Evolutionary conservation across 106 monocot genomes (phyloP).

Genomic region (Acorus calamus): DNA sequence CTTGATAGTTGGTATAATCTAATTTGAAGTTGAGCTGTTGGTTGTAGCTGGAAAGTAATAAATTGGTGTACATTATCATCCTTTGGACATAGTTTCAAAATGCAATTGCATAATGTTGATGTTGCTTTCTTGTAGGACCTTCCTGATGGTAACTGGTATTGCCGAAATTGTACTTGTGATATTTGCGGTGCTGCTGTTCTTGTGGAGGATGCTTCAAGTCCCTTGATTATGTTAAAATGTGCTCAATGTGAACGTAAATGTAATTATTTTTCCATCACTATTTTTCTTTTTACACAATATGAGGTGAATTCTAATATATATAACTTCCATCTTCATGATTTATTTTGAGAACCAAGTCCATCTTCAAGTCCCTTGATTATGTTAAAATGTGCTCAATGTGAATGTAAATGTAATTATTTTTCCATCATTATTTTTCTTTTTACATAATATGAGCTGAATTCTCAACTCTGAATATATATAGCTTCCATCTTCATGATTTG

Average conservation of each 20-base stretch:
- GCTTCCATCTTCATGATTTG: too few species aligned
- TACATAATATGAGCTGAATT: too few species aligned
- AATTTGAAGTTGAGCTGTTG: too few species aligned
- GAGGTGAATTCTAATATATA: too few species aligned
- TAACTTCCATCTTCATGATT: too few species aligned
- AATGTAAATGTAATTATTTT: conserved; percentile 55
- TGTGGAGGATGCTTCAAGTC: conserved; percentile 26
- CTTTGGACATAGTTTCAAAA: too few species aligned
- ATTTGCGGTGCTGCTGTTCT: conserved; percentile 37
- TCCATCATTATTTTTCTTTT: neutral
- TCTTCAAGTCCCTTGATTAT: conserved; percentile 20
- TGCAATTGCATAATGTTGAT: neutral
- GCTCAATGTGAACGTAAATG: conserved; percentile 78
- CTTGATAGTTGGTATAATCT: too few species aligned
- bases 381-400: conserved; percentile 74
- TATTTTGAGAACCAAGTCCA: too few species aligned
- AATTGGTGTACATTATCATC: too few species aligned
- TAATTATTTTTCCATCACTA: conserved; percentile 15
- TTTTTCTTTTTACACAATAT: neutral
- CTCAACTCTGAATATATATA: too few species aligned
- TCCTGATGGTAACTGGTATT: conserved; percentile 95
- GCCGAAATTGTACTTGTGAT: conserved; percentile 61
- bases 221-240: conserved; percentile 45
- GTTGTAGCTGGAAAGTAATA: too few species aligned
- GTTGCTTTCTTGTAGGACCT: conserved; percentile 39